Base-by-base conservation (phyloP, 371 early-diverging fungal species). In the Actinomortierella ambigua region DNA sequence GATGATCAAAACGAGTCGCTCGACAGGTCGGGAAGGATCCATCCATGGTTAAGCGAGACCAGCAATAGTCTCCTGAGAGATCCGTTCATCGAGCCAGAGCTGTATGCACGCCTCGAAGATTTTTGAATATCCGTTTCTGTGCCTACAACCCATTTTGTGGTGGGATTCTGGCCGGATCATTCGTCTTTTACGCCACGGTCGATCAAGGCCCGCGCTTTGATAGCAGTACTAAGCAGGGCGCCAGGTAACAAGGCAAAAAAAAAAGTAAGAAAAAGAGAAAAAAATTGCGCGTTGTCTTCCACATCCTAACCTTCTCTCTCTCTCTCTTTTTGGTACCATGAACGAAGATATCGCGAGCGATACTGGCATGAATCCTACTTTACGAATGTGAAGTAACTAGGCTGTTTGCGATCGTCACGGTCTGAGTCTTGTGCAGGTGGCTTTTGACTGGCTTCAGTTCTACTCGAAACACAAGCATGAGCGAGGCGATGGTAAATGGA, bases 131-230 rank as follows among this genome's bases (percentile, higher is more conserved):
- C 56, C 55, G 54, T 15, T 80, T 79, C 47, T 68, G 81, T 69
- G 86, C 86, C 0, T 89, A 86, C 75, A 89, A 87, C 63, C 88
- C 88, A 0, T 67, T 87, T 17, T 80, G 82, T 26, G 90, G 90
- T 41, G 90, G 90, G 22, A 50, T 86, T 9, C 60, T 85, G 18
- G 63, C 79, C 8, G 82, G 84, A 0, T 65, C 76, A 0, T 77
- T 79, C 55, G 53, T 44, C 13, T 75, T 79, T 34, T 76, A 81
- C 1, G 59, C 56, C 3, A 42, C 64, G 4, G 71, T 77, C n/a
- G 83, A 79, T 43, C 53, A 59, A 15, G 84, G 83, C 18, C 80
- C 84, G 17, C 77, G 85, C 2, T 86, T 86, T 75, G 84, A 85
- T 60, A 80, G 80, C 0, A 60, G 76, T 5, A 75, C 79, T 1